Conservation (phyloP, 805 yeast genomes). For the Candida broadrunensis region DNA sequence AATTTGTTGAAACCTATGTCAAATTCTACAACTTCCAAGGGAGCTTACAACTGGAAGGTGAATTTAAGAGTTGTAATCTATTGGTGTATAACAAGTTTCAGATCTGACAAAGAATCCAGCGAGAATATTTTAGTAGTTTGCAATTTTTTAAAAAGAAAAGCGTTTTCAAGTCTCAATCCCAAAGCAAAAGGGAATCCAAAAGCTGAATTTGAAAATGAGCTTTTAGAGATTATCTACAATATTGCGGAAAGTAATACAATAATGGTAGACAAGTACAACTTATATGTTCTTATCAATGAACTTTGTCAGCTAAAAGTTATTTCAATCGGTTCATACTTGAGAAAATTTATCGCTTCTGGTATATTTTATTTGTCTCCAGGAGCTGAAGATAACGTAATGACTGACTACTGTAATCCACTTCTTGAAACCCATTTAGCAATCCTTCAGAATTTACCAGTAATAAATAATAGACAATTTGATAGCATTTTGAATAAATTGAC, state of each 20-base stretch:
- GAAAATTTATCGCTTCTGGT: constrained; percentile 85
- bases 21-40: not conserved
- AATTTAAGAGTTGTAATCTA: constrained; percentile 31
- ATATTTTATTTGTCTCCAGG: constrained; percentile 59
- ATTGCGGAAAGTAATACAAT: constrained; percentile 23
- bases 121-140: constrained; percentile 38
- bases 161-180: constrained; percentile 19
- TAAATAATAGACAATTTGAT: constrained; percentile 53
- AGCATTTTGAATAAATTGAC: constrained; percentile 52
- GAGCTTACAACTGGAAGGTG: constrained; percentile 24
- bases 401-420: constrained; percentile 5
- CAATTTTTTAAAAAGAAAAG: constrained; percentile 41
- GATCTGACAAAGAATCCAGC: constrained; percentile 26
- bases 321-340: constrained; percentile 62
- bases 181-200: constrained; percentile 24
- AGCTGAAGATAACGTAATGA: constrained; percentile 7
- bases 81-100: constrained; percentile 41
- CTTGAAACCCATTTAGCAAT: constrained; percentile 50
- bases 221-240: constrained; percentile 36
- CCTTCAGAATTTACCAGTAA: constrained; percentile 56
- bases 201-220: constrained; percentile 43
- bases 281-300: constrained; percentile 51
- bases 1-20: constrained; percentile 12
- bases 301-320: constrained; percentile 50
- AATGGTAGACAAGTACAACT: constrained; percentile 17